phyloP scores from a whole-genome alignment of 129 eudicot species.

The Lactuca sativa region DNA sequence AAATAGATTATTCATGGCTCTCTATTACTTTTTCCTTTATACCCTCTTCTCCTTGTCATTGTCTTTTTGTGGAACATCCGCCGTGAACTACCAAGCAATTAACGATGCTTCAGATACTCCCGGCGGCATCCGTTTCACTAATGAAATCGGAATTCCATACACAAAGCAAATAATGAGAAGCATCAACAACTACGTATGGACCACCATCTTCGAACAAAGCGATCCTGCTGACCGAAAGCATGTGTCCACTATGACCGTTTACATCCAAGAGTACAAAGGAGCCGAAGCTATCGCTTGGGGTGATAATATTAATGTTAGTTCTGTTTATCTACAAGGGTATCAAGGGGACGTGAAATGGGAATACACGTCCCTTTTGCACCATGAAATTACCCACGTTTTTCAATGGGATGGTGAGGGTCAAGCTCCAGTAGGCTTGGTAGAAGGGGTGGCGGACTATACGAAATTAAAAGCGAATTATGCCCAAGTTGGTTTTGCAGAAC shows the following conservation, averaged over 20 bases:
- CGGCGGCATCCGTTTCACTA: too few relatives aligned
- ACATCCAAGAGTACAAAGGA: not conserved
- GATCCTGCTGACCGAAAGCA: not conserved
- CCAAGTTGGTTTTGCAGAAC: too few relatives aligned
- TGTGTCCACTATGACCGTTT: not conserved
- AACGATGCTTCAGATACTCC: not conserved
- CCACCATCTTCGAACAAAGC: too few relatives aligned
- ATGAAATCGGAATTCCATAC: too few relatives aligned
- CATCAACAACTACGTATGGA: too few relatives aligned
- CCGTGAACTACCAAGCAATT: not conserved
- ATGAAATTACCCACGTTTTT: too few relatives aligned
- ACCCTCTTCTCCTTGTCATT: not conserved
- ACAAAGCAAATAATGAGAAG: too few relatives aligned
- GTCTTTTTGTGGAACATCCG: not conserved
- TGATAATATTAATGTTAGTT: not conserved
- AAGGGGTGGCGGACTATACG: too few relatives aligned
- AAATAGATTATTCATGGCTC: not conserved
- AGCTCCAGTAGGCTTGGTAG: too few relatives aligned
- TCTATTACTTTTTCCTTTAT: not conserved
- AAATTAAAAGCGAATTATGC: too few relatives aligned
- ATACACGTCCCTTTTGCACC: too few relatives aligned
- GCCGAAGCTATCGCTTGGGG: not conserved
- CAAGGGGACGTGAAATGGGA: not conserved
- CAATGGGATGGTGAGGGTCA: too few relatives aligned
- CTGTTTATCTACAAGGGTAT: not conserved